These are phyloP conservation scores for Mycena rebaudengoi DNA, from an alignment of 768 basidiomycete species.

Conservation along the genomic window DNA sequence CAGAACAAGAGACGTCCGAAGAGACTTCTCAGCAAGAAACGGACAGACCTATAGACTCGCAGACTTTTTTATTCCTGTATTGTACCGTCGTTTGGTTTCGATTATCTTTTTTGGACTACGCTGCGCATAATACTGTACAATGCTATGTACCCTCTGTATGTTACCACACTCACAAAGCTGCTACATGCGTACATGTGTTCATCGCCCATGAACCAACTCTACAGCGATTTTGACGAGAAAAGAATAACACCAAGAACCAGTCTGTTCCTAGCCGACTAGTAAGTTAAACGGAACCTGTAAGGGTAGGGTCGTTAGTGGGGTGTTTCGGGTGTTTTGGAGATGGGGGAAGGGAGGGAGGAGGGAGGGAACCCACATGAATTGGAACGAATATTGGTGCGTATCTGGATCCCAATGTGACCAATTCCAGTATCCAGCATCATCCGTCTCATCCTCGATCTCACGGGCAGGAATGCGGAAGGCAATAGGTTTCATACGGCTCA, in stretches of 20 bases:
- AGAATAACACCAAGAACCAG: conserved; percentile 31
- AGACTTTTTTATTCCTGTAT: neutral
- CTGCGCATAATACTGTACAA: conserved; percentile 13
- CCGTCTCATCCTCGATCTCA: conserved; percentile 95
- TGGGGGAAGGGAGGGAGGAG: no score
- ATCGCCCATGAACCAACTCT: no score
- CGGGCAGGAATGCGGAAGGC: conserved; percentile 98
- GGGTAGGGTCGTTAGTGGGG: no score
- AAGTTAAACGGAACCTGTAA: conserved; percentile 77
- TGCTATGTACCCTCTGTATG: neutral
- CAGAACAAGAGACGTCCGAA: conserved; percentile 42
- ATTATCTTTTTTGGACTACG: conserved; percentile 3
- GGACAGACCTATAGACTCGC: conserved; percentile 40
- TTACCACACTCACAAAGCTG: conserved; percentile 5
- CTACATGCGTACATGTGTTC: no score
- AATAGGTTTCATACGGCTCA: conserved; percentile 99
- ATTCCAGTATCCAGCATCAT: conserved; percentile 91
- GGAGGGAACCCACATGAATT: no score
- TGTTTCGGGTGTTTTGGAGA: no score
- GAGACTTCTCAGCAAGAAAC: conserved; percentile 54
- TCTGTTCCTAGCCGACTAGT: conserved; percentile 33
- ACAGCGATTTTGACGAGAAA: conserved; percentile 10
- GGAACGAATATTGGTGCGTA: conserved; percentile 97
- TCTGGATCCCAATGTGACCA: conserved; percentile 99
- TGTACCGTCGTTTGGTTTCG: neutral